phyloP scores from a whole-genome alignment of 495 filamentous ascomycete genomes.

The Penicillium turbatum region DNA sequence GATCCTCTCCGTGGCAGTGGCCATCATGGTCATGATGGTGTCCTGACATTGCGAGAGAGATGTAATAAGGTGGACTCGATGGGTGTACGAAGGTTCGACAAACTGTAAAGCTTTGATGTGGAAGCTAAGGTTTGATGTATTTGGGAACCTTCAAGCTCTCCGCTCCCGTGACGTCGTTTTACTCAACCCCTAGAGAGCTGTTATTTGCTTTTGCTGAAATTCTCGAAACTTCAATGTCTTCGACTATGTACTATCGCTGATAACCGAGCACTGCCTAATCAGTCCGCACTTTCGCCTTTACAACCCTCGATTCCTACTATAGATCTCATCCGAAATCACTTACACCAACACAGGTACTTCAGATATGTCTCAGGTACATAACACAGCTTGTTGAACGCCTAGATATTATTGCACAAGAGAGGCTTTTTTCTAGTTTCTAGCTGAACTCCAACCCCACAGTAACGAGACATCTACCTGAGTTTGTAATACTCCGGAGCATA shows the following conservation, averaged over 20 bases:
- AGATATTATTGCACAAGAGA: constrained; percentile 10
- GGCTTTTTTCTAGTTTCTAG: not conserved
- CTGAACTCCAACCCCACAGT: not conserved
- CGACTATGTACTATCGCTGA: no score
- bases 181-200: not conserved
- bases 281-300: no score
- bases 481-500: constrained; percentile 84
- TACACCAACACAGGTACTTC: not conserved
- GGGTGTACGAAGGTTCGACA: not conserved
- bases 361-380: not conserved
- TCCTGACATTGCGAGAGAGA: constrained; percentile 32
- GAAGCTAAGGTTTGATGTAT: not conserved
- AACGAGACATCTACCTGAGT: constrained; percentile 32
- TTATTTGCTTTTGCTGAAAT: no score
- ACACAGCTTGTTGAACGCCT: constrained; percentile 5
- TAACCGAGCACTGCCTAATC: no score
- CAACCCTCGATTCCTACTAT: no score
- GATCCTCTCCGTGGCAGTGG: constrained; percentile 45
- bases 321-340: no score
- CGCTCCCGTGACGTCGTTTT: constrained; percentile 22
- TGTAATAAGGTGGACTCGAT: not conserved
- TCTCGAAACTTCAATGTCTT: no score
- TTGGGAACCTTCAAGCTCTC: constrained; percentile 1
- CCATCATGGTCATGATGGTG: constrained; percentile 44
- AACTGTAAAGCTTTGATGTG: not conserved